phyloP scores from a whole-genome alignment of 2,329 filamentous ascomycete genomes.

The Diaporthe eres region DNA sequence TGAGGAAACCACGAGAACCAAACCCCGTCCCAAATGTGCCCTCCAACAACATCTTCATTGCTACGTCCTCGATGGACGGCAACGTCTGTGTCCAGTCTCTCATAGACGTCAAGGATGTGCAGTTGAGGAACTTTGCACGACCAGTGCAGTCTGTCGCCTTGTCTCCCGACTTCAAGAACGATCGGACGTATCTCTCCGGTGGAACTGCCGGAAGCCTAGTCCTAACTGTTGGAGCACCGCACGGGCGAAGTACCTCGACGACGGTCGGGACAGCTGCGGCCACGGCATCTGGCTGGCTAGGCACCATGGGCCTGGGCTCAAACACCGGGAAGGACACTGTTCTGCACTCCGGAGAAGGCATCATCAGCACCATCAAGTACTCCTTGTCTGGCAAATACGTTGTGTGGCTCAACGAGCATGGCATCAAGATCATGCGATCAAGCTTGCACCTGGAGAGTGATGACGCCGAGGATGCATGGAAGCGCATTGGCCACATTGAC shows the following conservation, averaged over 20 bases:
- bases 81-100: slow-evolving; percentile 94
- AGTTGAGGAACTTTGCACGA: slow-evolving; percentile 91
- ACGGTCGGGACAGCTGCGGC: slow-evolving; percentile 87
- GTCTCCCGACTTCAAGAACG: slow-evolving; percentile 94
- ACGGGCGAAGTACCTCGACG: slow-evolving; percentile 88
- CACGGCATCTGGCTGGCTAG: slow-evolving; percentile 90
- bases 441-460: slow-evolving; percentile 83
- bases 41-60: slow-evolving; percentile 93
- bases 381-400: slow-evolving; percentile 93
- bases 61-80: slow-evolving; percentile 94
- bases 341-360: slow-evolving; percentile 91
- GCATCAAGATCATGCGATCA: slow-evolving; percentile 97
- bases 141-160: slow-evolving; percentile 93
- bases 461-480: slow-evolving; percentile 90
- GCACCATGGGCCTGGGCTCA: slow-evolving; percentile 84
- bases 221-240: slow-evolving; percentile 84
- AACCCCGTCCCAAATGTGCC: slow-evolving; percentile 78
- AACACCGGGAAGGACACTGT: slow-evolving; percentile 88
- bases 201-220: slow-evolving; percentile 90
- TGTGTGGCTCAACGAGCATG: slow-evolving; percentile 95
- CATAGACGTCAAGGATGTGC: slow-evolving; percentile 89
- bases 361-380: slow-evolving; percentile 94
- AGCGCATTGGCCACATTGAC: slow-evolving; percentile 92
- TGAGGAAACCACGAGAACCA: slow-evolving; percentile 66
- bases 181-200: slow-evolving; percentile 90